Conservation (phyloP, 345 rosid species). For the Zanthoxylum bungeanum region DNA sequence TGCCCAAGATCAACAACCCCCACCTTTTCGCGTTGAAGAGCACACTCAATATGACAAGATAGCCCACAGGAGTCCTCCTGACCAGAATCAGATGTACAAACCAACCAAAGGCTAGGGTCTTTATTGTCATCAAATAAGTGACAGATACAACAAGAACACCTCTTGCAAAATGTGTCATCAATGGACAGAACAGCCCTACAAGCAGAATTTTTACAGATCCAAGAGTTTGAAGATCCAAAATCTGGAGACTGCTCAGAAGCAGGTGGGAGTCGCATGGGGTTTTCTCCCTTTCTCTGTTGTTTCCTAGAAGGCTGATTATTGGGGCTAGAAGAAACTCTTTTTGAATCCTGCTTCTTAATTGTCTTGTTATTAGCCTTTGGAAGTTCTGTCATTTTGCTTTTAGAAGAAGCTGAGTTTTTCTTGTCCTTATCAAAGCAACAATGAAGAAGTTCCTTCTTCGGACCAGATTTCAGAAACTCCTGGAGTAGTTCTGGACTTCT, state of each 20-base stretch:
- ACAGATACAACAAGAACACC: constrained; percentile 97
- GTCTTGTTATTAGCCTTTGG: constrained; percentile 40
- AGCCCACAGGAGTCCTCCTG: constrained; percentile 74
- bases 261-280: constrained; percentile 42
- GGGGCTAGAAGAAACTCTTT: constrained; percentile 37
- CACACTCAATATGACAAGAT: constrained; percentile 95
- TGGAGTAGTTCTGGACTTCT: constrained; percentile 58
- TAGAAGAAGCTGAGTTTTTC: constrained; percentile 50
- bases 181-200: constrained; percentile 58
- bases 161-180: constrained; percentile 81
- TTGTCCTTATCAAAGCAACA: constrained; percentile 46
- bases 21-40: constrained; percentile 71
- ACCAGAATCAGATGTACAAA: constrained; percentile 55
- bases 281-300: constrained; percentile 67
- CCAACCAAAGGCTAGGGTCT: constrained; percentile 83
- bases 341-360: constrained; percentile 63
- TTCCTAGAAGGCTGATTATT: constrained; percentile 47
- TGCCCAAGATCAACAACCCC: constrained; percentile 85
- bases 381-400: constrained; percentile 65
- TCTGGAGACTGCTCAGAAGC: constrained; percentile 41
- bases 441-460: constrained; percentile 47
- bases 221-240: constrained; percentile 45
- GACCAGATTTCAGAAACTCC: constrained; percentile 54
- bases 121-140: constrained; percentile 87
- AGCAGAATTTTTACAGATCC: constrained; percentile 73